A percentile compares a stretch with the other conserved stretches of the same genome.
Evolutionary conservation across 345 rosid species (phyloP).

Genomic region (Eucalyptus polybractea): DNA sequence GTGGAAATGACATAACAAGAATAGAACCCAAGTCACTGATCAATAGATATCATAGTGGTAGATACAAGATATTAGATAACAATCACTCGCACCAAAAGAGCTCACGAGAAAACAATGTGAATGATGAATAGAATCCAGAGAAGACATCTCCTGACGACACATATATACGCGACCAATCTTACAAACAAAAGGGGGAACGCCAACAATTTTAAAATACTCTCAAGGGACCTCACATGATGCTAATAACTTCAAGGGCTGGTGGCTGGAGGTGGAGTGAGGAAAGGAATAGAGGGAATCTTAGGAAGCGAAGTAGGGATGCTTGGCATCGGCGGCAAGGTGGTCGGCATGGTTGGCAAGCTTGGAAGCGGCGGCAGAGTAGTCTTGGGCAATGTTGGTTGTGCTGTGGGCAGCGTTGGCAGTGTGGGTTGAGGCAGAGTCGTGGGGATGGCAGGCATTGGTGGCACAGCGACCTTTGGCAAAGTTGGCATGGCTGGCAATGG

Average conservation of each 20-base stretch:
- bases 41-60: not conserved
- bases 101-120: not conserved
- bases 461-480: not conserved
- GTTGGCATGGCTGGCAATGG: not conserved
- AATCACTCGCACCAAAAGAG: not conserved
- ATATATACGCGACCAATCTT: not conserved
- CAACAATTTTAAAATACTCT: not conserved
- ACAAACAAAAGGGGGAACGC: not conserved
- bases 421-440: not conserved
- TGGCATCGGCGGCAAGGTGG: slow-evolving; percentile 7
- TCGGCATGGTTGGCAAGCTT: not conserved
- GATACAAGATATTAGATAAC: not conserved
- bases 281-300: slow-evolving; percentile 15
- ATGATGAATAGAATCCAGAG: not conserved
- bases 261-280: slow-evolving; percentile 15
- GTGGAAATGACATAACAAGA: not conserved
- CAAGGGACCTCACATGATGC: not conserved
- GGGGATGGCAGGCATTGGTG: not conserved
- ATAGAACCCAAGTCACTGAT: not conserved
- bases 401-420: not conserved
- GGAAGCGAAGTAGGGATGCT: slow-evolving; percentile 9
- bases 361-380: not conserved
- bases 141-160: not conserved
- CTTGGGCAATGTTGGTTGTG: not conserved
- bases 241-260: not conserved